Conservation (phyloP, 2,329 filamentous ascomycete species). For the Aspergillus sergii region DNA sequence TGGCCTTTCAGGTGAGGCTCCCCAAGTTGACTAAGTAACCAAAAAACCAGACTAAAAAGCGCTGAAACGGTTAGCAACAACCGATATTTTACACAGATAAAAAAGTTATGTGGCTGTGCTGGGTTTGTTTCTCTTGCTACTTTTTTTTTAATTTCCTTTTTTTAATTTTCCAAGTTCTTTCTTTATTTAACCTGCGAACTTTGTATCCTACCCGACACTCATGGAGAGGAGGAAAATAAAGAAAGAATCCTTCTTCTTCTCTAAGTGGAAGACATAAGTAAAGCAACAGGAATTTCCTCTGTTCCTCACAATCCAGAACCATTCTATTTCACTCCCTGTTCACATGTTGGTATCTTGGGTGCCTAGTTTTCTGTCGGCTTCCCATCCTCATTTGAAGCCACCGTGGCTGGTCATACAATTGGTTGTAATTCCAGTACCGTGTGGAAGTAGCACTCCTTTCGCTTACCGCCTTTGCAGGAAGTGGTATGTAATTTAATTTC, state of each 20-base stretch:
- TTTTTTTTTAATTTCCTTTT: not conserved
- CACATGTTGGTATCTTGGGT: constrained; percentile 12
- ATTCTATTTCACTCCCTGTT: not conserved
- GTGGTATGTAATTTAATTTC: not conserved
- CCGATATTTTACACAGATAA: not conserved
- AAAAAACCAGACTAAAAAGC: constrained; percentile 2
- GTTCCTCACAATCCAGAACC: not conserved
- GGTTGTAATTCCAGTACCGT: constrained; percentile 4
- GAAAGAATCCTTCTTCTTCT: not conserved
- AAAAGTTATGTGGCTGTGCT: constrained; percentile 8
- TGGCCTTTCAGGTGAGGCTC: constrained; percentile 13
- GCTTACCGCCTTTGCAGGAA: constrained; percentile 5
- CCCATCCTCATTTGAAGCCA: constrained; percentile 20
- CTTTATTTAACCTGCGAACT: not conserved
- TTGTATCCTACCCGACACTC: not conserved
- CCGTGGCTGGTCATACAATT: constrained; percentile 19
- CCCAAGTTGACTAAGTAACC: constrained; percentile 9
- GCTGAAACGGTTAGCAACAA: constrained; percentile 7
- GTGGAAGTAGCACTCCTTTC: not conserved
- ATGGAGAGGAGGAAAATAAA: not conserved
- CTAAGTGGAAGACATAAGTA: not conserved
- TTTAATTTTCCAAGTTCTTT: not conserved
- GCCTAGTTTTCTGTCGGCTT: constrained; percentile 12
- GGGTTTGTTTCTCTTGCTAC: not conserved
- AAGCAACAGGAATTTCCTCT: not conserved